Evolutionary conservation across 2,329 filamentous ascomycete species (phyloP).

Genomic region (Stemphylium vesicarium): DNA sequence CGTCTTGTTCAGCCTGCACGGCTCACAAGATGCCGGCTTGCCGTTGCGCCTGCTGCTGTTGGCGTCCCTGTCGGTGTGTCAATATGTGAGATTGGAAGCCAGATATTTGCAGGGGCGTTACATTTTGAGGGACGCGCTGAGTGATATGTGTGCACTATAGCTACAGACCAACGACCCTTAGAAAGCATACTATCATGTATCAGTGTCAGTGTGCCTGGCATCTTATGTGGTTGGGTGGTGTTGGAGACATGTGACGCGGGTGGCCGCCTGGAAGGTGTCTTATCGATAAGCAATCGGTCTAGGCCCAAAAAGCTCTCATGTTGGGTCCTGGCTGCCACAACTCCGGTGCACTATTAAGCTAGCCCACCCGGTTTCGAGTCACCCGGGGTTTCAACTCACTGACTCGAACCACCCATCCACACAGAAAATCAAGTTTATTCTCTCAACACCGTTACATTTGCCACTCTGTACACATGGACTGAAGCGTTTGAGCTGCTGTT

Average conservation of each 20-base stretch:
- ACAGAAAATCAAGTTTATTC: too few relatives aligned
- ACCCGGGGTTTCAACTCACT: too few relatives aligned
- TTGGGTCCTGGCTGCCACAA: too few relatives aligned
- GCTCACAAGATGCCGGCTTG: slow-evolving; percentile 43
- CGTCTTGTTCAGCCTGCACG: slow-evolving; percentile 44
- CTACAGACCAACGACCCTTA: not conserved
- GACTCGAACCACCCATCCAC: too few relatives aligned
- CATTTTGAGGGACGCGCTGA: slow-evolving; percentile 1
- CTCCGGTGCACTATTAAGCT: too few relatives aligned
- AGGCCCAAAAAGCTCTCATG: not conserved
- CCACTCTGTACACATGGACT: too few relatives aligned
- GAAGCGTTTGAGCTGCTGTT: too few relatives aligned
- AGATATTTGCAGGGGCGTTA: not conserved
- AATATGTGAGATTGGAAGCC: slow-evolving; percentile 3
- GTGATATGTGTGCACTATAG: not conserved
- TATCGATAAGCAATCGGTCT: not conserved
- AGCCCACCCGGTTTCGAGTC: too few relatives aligned
- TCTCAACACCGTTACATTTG: too few relatives aligned
- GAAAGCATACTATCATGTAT: not conserved
- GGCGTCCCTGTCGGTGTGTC: slow-evolving; percentile 25
- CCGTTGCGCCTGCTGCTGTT: slow-evolving; percentile 41
- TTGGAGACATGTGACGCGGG: not conserved
- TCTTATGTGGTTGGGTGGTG: not conserved
- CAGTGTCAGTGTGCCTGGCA: not conserved
- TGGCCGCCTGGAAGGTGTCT: not conserved